A percentile compares a stretch with the other conserved stretches of the same genome.
phyloP scores from a whole-genome alignment of 176 grass and related monocot species.

The Bromus sterilis region DNA sequence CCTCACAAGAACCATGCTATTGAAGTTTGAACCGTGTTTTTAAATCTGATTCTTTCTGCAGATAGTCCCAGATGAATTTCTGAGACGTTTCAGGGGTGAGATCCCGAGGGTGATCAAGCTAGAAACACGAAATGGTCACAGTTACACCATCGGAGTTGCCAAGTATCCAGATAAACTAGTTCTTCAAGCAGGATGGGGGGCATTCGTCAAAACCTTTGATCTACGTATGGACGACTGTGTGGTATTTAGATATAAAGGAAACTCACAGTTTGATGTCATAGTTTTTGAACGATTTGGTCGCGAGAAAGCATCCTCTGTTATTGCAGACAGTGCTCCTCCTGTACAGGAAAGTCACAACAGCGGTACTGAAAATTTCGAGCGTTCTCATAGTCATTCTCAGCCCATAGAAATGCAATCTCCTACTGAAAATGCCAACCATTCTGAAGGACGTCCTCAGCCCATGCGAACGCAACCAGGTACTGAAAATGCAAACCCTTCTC shows the following conservation, averaged over 20 bases:
- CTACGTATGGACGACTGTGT: not conserved
- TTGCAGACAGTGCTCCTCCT: not conserved
- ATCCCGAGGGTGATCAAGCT: not conserved
- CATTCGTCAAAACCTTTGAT: not conserved
- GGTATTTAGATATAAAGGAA: not conserved
- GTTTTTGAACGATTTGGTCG: not conserved
- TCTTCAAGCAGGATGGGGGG: not conserved
- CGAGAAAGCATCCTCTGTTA: slow-evolving; percentile 1
- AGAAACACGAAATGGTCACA: slow-evolving; percentile 1
- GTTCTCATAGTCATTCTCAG: not conserved
- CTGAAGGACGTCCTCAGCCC: not conserved
- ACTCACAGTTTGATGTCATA: not conserved
- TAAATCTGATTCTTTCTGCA: not conserved
- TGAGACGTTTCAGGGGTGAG: not conserved
- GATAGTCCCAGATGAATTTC: not conserved
- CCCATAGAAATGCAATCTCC: not conserved
- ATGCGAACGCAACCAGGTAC: not conserved
- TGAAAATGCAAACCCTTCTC: not conserved
- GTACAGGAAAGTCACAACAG: not conserved
- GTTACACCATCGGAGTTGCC: not conserved
- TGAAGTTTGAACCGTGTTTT: not conserved
- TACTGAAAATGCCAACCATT: not conserved
- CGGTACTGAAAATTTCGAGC: not conserved
- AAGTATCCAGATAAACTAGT: slow-evolving; percentile 14
- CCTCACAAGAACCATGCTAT: not conserved